Evolutionary conservation across 371 early-diverging fungal genomes (phyloP).

Genomic region (Dinochytrium kinnereticum): DNA sequence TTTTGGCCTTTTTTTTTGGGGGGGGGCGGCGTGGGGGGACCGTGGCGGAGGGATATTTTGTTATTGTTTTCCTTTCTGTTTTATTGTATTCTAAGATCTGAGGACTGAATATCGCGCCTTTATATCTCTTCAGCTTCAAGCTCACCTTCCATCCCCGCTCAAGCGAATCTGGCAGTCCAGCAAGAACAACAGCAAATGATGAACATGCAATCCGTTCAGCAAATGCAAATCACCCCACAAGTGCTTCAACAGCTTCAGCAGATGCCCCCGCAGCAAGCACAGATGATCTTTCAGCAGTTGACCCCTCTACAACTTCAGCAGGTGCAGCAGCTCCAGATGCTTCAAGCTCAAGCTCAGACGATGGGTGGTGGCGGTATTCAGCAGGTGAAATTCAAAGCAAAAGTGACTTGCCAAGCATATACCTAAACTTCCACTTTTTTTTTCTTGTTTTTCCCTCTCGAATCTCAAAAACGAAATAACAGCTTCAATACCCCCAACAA

Average conservation of each 20-base stretch:
- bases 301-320: slow-evolving; percentile 5
- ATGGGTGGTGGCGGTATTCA: not conserved
- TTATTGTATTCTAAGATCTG: not conserved
- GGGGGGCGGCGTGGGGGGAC: too few species aligned
- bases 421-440: not conserved
- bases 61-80: too few species aligned
- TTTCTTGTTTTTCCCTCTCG: not conserved
- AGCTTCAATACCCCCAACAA: not conserved
- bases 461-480: not conserved
- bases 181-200: not conserved
- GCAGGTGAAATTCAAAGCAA: too few species aligned
- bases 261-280: slow-evolving; percentile 3
- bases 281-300: slow-evolving; percentile 2
- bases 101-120: too few species aligned
- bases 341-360: not conserved
- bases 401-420: too few species aligned
- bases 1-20: too few species aligned
- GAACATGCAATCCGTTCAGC: not conserved
- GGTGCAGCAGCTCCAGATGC: slow-evolving; percentile 5
- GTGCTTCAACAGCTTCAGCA: slow-evolving; percentile 5
- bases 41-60: too few species aligned
- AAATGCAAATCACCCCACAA: slow-evolving; percentile 17
- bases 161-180: not conserved
- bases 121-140: too few species aligned
- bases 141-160: not conserved